Conservation (phyloP, 768 basidiomycete species). For the button mushroom (Agaricus bisporus) region DNA sequence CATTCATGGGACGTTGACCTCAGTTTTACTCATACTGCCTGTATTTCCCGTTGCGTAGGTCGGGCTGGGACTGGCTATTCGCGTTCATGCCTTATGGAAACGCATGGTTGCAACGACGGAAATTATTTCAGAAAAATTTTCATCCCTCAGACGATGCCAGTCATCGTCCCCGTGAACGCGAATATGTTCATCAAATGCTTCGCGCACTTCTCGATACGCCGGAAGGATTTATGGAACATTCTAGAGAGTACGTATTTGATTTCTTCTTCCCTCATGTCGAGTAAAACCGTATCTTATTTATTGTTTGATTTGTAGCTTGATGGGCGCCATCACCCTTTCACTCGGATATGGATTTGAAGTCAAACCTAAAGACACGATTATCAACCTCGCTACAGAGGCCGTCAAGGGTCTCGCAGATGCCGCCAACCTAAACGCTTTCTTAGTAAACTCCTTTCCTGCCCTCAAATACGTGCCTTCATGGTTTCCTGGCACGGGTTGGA, state of each 20-base stretch:
- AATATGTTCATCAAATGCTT: background rate
- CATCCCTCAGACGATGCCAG: slow-evolving; percentile 6
- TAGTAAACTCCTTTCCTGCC: slow-evolving; percentile 23
- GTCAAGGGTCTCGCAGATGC: slow-evolving; percentile 17
- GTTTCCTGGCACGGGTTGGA: slow-evolving; percentile 42
- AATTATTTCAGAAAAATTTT: slow-evolving; percentile 18
- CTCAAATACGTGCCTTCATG: slow-evolving; percentile 39
- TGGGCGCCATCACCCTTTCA: slow-evolving; percentile 22
- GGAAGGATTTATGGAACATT: slow-evolving; percentile 3
- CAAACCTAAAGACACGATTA: slow-evolving; percentile 25
- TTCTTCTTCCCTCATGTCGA: no score
- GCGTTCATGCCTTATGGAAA: slow-evolving; percentile 17
- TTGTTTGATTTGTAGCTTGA: slow-evolving; percentile 12
- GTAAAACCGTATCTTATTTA: background rate
- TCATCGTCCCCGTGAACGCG: slow-evolving; percentile 13
- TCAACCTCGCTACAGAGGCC: slow-evolving; percentile 21
- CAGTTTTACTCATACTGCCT: no score
- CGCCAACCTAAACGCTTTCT: slow-evolving; percentile 20
- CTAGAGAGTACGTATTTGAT: slow-evolving; percentile 16
- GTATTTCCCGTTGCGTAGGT: no score
- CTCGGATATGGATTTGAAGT: slow-evolving; percentile 27
- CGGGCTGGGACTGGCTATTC: slow-evolving; percentile 26
- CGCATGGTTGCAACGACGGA: slow-evolving; percentile 17
- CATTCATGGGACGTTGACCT: no score
- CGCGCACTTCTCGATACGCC: background rate